Base-by-base conservation (phyloP, 2,329 filamentous ascomycete genomes). In the Fusarium piperis region DNA sequence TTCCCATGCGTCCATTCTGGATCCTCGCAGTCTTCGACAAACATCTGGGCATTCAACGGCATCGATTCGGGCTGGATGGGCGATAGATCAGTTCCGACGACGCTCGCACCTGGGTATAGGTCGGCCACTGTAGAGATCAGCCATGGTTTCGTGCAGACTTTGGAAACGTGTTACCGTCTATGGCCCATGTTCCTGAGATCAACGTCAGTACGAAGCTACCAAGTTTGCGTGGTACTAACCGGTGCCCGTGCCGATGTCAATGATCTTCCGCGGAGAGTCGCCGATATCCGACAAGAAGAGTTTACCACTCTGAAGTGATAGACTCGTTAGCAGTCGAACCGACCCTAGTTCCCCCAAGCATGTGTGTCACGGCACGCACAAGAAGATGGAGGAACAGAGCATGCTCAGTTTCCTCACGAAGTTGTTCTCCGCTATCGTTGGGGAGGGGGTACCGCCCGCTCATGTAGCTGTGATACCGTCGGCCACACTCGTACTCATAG, bases 11-110 rank as follows among this genome's bases (percentile, higher is more conserved):
- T 70, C 90, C 90, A 92, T 10, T 87, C 83, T 52, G 87, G 83
- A 69, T 91, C 80, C 64, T 82, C 88, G 57, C 86, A 85, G 74
- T 92, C 89, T 73, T 92, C 90, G 11, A 92, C 84, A 64, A 90
- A 82, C 79, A 91, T 91, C 9, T 83, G 83, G n/a, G 89, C 83
- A 74, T 91, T 91, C 12, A 86, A 84, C 16, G 89, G 90, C 13
- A 91, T 83, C 78, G 81, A 83, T 36, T 78, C 79, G 2, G 83
- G 82, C 69, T 86, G 84, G 20, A 85, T 86, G 3, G 85, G 83
- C 4, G 83, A 84, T 18, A 85, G 68, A 58, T 86, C 83, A 28
- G 80, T 82, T 48, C 83, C 83, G 16, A 83, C 64, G 3, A 85
- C 80, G 48, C 79, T 79, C 7, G 83, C 79, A 38, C 77, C 76